Evolutionary conservation across 805 yeast genomes (phyloP), one percentile per base, ranked within the genome.

Genomic region (Zygosaccharomyces pseudorouxii): DNA sequence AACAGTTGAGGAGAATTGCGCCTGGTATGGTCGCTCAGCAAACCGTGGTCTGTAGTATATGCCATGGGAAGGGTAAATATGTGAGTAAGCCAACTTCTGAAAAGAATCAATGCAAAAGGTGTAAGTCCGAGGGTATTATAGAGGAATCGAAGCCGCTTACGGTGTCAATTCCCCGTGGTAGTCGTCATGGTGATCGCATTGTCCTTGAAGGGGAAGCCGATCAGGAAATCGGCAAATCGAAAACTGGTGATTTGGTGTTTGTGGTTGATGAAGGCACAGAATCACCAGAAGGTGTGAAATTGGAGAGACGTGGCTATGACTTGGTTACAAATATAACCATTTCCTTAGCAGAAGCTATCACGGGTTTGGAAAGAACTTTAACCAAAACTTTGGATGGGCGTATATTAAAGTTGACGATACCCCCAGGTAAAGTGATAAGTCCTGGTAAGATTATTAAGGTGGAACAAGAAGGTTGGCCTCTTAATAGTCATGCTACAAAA

Each of bases 391-490:
- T 90, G 47, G 98, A 93, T 66, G 90, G 84, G 14, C 79, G 97
- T 53, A 78, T 81, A 31, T 65, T 89, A 11, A 76, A 76, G 45
- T 63, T 90, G 11, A 71, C 79, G 0, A 77, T 84, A 0, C 89
- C 90, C 1, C 70, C 75, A 4, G 97, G 97, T 1, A 84, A 84
- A 65, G 96, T 92, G 5, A 60, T 89, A 5, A 76, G 83, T 58
- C 96, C 96, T 0, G 84, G 85, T 7, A 87, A 88, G 53, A 75
- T 70, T 48, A 64, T 90, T 29, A 74, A 80, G 50, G 70, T 90
- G 10, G 66, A 74, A 35, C 77, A 77, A 37, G 96, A 89, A 64
- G 97, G 97, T 4, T 88, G 92, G 95, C 96, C 96, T 0, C 59
- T 77, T 4, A 68, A 70, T 49, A 55, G 57, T 31, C 49, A 67